These are phyloP conservation scores for Anethum foeniculum DNA, from an alignment of 140 eudicot genomes.

Conservation along the genomic window DNA sequence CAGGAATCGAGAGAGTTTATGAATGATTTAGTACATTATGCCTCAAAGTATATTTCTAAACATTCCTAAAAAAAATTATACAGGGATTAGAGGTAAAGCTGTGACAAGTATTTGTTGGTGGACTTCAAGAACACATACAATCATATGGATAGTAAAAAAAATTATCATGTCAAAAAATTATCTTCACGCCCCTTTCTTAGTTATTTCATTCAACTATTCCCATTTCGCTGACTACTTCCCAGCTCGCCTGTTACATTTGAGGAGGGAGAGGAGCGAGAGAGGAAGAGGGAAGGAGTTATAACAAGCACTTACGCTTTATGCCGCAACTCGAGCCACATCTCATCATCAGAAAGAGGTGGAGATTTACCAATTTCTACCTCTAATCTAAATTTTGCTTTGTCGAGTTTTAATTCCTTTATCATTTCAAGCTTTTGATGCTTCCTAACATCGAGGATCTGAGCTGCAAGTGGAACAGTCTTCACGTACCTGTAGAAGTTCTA, in stretches of 20 bases:
- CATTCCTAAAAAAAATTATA: neutral
- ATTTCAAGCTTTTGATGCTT: conserved; percentile 85
- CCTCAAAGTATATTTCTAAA: neutral
- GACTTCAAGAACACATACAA: neutral
- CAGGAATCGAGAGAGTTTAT: neutral
- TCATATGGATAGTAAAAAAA: neutral
- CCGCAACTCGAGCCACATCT: conserved; percentile 67
- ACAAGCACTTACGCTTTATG: conserved; percentile 69
- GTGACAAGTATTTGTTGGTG: neutral
- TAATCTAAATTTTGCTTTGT: conserved; percentile 59
- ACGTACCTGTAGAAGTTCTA: conserved; percentile 55
- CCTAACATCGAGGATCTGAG: conserved; percentile 80
- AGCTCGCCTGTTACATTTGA: neutral
- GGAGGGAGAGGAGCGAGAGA: no score
- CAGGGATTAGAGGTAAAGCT: neutral
- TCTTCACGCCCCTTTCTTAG: neutral
- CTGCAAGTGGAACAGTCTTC: conserved; percentile 93
- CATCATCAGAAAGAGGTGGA: conserved; percentile 84
- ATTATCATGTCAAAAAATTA: neutral
- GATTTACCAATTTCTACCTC: conserved; percentile 96
- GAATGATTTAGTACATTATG: neutral
- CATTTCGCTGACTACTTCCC: neutral
- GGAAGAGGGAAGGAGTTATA: no score
- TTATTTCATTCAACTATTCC: neutral
- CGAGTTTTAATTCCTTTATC: conserved; percentile 65